Evolutionary conservation across 306 rosid species (phyloP).

Genomic region (Ormosia semicastrata): DNA sequence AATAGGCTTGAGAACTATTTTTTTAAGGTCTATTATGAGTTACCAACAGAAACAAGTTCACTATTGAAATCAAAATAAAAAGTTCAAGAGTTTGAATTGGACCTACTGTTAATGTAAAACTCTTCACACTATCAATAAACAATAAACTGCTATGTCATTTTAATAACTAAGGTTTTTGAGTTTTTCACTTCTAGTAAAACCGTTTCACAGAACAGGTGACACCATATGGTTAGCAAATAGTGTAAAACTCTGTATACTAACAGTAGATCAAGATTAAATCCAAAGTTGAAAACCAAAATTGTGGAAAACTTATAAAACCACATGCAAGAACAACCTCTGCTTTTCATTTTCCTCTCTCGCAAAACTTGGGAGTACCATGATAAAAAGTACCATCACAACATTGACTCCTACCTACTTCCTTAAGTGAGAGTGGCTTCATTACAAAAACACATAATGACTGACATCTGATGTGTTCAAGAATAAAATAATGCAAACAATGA

Average conservation of each 20-base stretch:
- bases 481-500: constrained; percentile 7
- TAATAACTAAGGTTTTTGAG: neutral
- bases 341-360: neutral
- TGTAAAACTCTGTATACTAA: neutral
- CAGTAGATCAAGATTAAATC: neutral
- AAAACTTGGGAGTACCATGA: neutral
- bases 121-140: neutral
- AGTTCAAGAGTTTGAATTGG: neutral
- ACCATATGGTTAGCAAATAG: neutral
- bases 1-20: neutral
- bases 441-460: neutral
- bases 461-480: constrained; percentile 15
- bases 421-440: constrained; percentile 6
- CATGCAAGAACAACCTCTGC: neutral
- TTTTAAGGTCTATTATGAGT: neutral
- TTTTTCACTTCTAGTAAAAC: neutral
- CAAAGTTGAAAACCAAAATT: neutral
- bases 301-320: neutral
- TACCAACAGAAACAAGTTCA: neutral
- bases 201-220: neutral
- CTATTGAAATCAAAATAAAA: neutral
- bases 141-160: neutral
- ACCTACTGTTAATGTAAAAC: neutral
- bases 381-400: neutral
- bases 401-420: neutral